Evolutionary conservation across 2,329 filamentous ascomycete genomes (phyloP), one percentile per base, ranked within the genome.

Genomic region (Aspergillus uvarum): DNA sequence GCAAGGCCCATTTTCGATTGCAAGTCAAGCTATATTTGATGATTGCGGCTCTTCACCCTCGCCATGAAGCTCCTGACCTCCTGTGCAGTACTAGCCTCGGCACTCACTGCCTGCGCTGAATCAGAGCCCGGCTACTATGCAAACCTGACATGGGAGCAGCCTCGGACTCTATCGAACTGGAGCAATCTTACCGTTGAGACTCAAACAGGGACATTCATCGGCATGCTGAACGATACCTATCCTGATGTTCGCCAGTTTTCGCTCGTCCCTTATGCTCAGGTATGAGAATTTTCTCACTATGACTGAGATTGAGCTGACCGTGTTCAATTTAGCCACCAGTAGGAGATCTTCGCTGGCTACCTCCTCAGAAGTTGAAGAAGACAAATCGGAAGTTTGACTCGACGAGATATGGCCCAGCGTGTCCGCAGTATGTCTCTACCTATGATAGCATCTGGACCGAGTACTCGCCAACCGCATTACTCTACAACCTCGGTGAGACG

Each of bases 161-260:
- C 61, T 10, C 59, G 63, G 11, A 60, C 59, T 8, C 44, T 65
- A 24, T 66, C 61, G 0, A 63, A 65, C 31, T 66, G 63, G 64
- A 52, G 59, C 3, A 65, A 65, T 53, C 42, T 67, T 19, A 55
- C 53, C n/a, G 53, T 55, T 7, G 53, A 55, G 38, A 55, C 42
- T 2, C 42, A 47, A 21, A 67, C 62, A 0, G 68, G 67, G 19
- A 66, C 61, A 4, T 68, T 74, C 19, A 69, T 70, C 31, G 75
- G 75, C 4, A 63, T 74, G 32, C 61, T 75, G 10, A 71, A 76
- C 51, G 63, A 68, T 26, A 72, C 68, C 11, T 71, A 71, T 16
- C 74, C 75, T 0, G 67, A 72, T 48, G 74, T 77, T 22, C 73
- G 73, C 10, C 70, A 77, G 59, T 77, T 75, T 58, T 68, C 73